Base-by-base conservation (phyloP, 768 basidiomycete genomes). In the Candolleomyces aberdarensis region DNA sequence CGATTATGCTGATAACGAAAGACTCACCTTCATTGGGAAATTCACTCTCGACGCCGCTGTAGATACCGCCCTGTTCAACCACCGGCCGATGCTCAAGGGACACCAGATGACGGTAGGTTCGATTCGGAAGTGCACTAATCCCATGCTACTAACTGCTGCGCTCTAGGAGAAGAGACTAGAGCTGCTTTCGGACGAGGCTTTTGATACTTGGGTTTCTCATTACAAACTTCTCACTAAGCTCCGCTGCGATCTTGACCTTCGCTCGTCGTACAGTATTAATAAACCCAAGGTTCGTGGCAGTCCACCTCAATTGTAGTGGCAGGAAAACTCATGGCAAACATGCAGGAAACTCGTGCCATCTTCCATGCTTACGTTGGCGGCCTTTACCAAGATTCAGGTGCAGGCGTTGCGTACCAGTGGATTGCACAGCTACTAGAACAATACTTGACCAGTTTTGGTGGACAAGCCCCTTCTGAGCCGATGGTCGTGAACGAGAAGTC, bases 351-450 rank as follows among this genome's bases (percentile, higher is more conserved):
- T 6, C 77, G 76, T 39, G 68, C 76, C 17, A 73, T 90, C 19
- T 88, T 91, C 69, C 76, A 81, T 65, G 84, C 88, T 46, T 90
- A 89, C 74, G 78, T 87, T 39, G 89, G 86, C 49, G 89, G 83
- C 43, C 78, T 88, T 29, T 88, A 80, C 66, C 67, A 73, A 62
- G 81, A 85, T 60, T 78, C 75, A 64, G 88, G 88, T 46, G 72
- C 82, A 62, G 69, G 74, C 17, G 72, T 70, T 40, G 80, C 87
- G 61, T 78, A 80, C 66, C 71, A 76, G 60, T 91, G 89, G 89
- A 79, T 89, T 66, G 76, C 73, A 48, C 68, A 70, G 63, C 62
- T 79, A 71, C 63, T 77, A 73, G 67, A 70, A 58, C 68, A 69
- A 67, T 69, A 70, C 65, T 61, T 57, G 60, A 61, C 39, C 41